A percentile compares a stretch with the other conserved stretches of the same genome.
Conservation (phyloP, 2,329 filamentous ascomycete species). For the Seiridium cupressi region DNA sequence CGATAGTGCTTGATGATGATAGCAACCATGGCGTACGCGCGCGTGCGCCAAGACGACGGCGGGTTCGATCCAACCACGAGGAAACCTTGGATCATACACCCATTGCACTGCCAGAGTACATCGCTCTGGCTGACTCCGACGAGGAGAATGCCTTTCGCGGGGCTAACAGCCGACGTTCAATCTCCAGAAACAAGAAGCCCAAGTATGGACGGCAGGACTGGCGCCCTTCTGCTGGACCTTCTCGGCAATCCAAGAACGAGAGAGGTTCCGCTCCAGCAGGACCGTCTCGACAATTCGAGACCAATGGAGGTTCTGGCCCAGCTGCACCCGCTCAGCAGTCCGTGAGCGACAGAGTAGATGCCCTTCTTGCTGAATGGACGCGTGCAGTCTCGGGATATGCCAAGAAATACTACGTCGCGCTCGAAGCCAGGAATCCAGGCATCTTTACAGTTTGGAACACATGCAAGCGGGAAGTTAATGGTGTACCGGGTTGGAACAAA, state of each 20-base stretch:
- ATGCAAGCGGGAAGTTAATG: neutral
- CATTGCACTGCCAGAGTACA: neutral
- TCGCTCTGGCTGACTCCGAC: neutral
- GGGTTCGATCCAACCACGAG: too few species aligned
- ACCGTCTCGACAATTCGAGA: neutral
- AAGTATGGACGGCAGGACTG: too few species aligned
- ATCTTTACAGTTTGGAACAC: neutral
- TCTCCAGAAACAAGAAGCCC: neutral
- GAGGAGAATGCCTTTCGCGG: neutral
- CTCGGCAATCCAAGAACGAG: neutral
- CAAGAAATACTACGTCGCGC: neutral
- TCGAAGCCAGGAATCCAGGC: neutral
- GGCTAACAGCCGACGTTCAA: neutral
- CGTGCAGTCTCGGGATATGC: too few species aligned
- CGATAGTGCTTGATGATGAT: neutral
- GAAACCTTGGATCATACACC: too few species aligned
- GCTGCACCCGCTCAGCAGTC: neutral
- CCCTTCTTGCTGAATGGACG: neutral
- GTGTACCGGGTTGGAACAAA: neutral
- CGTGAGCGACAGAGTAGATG: neutral
- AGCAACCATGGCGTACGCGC: neutral
- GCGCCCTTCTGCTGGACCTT: too few species aligned
- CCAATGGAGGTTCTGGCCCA: neutral
- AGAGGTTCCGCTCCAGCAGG: neutral
- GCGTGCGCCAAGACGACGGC: neutral